Evolutionary conservation across 1,284 basidiomycete species (phyloP).

Genomic region (Chondrostereum purpureum): DNA sequence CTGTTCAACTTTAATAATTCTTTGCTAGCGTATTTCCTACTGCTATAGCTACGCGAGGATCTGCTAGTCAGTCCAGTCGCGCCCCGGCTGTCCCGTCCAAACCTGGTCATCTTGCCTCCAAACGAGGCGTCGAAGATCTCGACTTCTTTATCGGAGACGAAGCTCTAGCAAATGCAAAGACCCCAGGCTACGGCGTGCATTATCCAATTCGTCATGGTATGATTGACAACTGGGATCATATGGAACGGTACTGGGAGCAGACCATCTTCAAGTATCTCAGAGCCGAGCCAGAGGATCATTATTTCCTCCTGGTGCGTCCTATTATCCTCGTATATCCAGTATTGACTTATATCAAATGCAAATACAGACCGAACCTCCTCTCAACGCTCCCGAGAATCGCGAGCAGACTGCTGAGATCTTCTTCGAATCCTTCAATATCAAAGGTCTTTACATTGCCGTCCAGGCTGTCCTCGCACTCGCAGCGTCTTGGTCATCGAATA

Average conservation of each 20-base stretch:
- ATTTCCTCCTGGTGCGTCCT: constrained; percentile 83
- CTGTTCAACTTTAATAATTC: constrained; percentile 7
- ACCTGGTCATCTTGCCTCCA: constrained; percentile 90
- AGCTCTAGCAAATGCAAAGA: constrained; percentile 91
- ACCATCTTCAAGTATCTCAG: constrained; percentile 99
- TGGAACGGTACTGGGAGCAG: constrained; percentile 99
- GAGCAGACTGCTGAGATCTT: constrained; percentile 99
- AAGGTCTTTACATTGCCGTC: constrained; percentile 96
- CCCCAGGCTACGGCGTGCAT: constrained; percentile 85
- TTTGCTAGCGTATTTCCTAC: constrained; percentile 85
- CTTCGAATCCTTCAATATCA: constrained; percentile 99
- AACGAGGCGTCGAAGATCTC: constrained; percentile 97
- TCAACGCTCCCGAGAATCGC: constrained; percentile 97
- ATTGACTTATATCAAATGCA: background rate
- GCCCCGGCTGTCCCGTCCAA: constrained; percentile 78
- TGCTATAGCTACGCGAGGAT: constrained; percentile 85
- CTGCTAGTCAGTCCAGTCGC: constrained; percentile 54
- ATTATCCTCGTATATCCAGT: background rate
- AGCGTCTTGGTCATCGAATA: constrained; percentile 94
- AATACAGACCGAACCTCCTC: constrained; percentile 97
- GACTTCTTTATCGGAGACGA: constrained; percentile 99
- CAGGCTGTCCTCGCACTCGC: constrained; percentile 99
- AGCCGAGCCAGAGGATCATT: constrained; percentile 98
- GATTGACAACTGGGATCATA: constrained; percentile 99
- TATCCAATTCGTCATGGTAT: constrained; percentile 97